A percentile compares a stretch with the other conserved stretches of the same genome.
phyloP scores from a whole-genome alignment of 495 filamentous ascomycete species.

The Jackrogersella minutella region DNA sequence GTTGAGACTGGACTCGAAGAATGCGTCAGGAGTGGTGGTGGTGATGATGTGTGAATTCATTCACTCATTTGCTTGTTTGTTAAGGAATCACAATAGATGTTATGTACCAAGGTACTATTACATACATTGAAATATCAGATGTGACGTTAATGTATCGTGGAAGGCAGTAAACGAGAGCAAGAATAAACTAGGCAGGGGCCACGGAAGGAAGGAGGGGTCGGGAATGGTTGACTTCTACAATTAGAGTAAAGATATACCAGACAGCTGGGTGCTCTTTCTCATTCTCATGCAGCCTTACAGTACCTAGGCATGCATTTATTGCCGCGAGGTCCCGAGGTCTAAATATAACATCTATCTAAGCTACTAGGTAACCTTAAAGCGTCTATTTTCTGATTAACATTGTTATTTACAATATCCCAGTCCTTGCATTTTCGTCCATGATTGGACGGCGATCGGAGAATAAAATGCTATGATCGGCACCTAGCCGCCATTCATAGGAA shows the following conservation, averaged over 20 bases:
- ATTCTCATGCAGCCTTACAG: conserved; percentile 5
- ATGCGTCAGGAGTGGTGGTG: background rate
- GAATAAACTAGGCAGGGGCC: too few relatives aligned
- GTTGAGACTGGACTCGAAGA: background rate
- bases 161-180: too few relatives aligned
- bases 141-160: too few relatives aligned
- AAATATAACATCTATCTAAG: conserved; percentile 34
- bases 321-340: conserved; percentile 45
- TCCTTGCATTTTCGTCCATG: conserved; percentile 23
- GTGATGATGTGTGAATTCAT: too few relatives aligned
- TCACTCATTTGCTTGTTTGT: too few relatives aligned
- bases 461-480: conserved; percentile 19
- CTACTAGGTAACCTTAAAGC: background rate
- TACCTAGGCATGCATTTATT: background rate
- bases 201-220: background rate
- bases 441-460: conserved; percentile 21
- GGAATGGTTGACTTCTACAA: background rate
- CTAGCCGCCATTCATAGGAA: background rate
- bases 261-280: background rate
- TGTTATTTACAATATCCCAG: conserved; percentile 22
- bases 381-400: conserved; percentile 12
- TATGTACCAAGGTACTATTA: background rate
- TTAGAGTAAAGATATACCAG: too few relatives aligned
- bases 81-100: background rate
- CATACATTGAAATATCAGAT: background rate